Percentiles rank a stretch among this genome's conserved stretches.
These are phyloP conservation scores for Rubia tinctorum DNA, from an alignment of 305 asterid genomes.

Conservation along the genomic window DNA sequence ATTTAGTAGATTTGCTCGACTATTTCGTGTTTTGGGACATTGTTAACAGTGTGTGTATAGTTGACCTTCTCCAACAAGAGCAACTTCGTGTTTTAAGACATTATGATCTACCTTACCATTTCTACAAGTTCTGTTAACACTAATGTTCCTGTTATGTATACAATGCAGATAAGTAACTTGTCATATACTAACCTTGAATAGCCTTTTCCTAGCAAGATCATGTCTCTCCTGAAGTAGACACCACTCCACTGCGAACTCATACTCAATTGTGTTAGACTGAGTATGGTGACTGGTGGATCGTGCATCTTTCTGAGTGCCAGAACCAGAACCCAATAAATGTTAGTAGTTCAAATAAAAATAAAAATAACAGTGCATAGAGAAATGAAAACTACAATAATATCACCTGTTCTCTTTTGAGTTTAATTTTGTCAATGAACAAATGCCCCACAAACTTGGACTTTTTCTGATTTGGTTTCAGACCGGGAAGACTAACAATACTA, in stretches of 20 bases:
- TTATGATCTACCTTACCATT: background rate
- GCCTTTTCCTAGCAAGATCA: slow-evolving; percentile 47
- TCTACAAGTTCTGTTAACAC: background rate
- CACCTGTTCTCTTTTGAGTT: slow-evolving; percentile 60
- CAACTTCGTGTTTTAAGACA: background rate
- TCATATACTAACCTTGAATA: slow-evolving; percentile 40
- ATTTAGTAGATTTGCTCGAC: background rate
- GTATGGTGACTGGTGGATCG: slow-evolving; percentile 78
- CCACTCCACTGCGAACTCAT: slow-evolving; percentile 79
- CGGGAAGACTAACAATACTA: slow-evolving; percentile 37
- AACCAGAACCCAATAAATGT: background rate
- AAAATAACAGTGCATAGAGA: background rate
- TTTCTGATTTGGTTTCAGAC: slow-evolving; percentile 23
- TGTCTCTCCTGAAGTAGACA: slow-evolving; percentile 48
- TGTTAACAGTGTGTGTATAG: background rate
- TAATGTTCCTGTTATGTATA: background rate
- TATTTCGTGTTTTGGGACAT: background rate
- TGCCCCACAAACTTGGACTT: slow-evolving; percentile 53
- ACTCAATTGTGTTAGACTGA: slow-evolving; percentile 76
- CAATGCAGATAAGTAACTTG: background rate
- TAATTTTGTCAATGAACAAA: slow-evolving; percentile 46
- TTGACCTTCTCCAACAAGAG: background rate
- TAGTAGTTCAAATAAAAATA: background rate
- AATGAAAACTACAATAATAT: slow-evolving; percentile 14
- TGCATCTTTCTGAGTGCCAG: slow-evolving; percentile 53